Conservation (phyloP, 768 basidiomycete genomes). For the Pisolithus sp. region DNA sequence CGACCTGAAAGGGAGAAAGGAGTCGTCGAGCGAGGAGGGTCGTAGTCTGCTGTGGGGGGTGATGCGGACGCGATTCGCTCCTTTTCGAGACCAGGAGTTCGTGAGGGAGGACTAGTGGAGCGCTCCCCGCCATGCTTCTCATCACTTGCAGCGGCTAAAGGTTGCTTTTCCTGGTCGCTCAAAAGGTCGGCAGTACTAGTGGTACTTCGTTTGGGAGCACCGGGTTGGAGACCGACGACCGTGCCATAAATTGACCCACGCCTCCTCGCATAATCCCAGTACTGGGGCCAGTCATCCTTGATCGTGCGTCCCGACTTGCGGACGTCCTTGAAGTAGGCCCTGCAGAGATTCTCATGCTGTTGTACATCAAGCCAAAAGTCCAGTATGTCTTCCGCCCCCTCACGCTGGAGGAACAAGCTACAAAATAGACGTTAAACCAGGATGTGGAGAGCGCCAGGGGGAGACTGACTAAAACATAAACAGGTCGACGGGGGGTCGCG, state of each 20-base stretch:
- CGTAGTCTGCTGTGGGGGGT: slow-evolving; percentile 42
- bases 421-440: background rate
- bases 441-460: background rate
- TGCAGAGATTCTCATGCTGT: slow-evolving; percentile 97
- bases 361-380: slow-evolving; percentile 99
- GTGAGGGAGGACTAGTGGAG: slow-evolving; percentile 55
- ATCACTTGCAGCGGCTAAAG: slow-evolving; percentile 42
- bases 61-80: slow-evolving; percentile 38
- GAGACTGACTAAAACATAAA: slow-evolving; percentile 96
- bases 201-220: slow-evolving; percentile 68
- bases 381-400: slow-evolving; percentile 91
- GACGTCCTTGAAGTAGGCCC: slow-evolving; percentile 98
- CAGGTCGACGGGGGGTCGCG: slow-evolving; percentile 91
- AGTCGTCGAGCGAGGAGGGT: slow-evolving; percentile 62
- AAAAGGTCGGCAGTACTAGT: slow-evolving; percentile 71
- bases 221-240: slow-evolving; percentile 69
- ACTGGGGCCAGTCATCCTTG: slow-evolving; percentile 98
- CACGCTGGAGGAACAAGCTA: slow-evolving; percentile 92
- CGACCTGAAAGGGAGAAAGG: slow-evolving; percentile 73
- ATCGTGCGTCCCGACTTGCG: slow-evolving; percentile 90
- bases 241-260: slow-evolving; percentile 92
- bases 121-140: slow-evolving; percentile 44
- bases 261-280: slow-evolving; percentile 88
- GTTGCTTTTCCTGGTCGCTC: slow-evolving; percentile 63
- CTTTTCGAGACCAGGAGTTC: slow-evolving; percentile 30